phyloP scores from a whole-genome alignment of 148 eudicot species.

The Rhododendron vialii region DNA sequence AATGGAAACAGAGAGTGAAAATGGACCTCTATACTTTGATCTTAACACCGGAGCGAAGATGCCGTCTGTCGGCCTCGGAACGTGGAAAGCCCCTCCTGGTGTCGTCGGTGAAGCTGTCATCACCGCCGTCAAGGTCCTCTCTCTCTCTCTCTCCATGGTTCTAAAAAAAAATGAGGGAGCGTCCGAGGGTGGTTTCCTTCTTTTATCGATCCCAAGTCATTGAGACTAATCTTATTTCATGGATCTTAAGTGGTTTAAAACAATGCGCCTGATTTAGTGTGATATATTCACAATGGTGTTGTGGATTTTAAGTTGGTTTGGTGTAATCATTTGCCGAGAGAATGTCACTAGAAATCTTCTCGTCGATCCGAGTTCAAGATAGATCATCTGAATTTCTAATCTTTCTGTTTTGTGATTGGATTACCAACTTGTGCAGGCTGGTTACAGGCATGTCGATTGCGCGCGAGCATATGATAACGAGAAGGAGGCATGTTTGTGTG shows the following conservation, averaged over 20 bases:
- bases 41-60: slow-evolving; percentile 54
- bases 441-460: slow-evolving; percentile 60
- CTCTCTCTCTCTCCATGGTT: neutral
- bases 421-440: slow-evolving; percentile 38
- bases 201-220: too few relatives aligned
- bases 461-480: slow-evolving; percentile 48
- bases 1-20: neutral
- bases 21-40: slow-evolving; percentile 27
- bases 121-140: slow-evolving; percentile 45
- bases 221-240: too few relatives aligned
- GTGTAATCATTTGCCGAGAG: neutral
- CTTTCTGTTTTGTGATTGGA: neutral
- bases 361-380: neutral
- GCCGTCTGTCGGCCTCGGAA: slow-evolving; percentile 61
- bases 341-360: slow-evolving; percentile 5
- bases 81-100: slow-evolving; percentile 64
- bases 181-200: neutral
- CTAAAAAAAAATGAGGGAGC: neutral
- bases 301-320: neutral
- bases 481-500: slow-evolving; percentile 33
- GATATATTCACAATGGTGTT: neutral
- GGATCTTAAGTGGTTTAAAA: neutral
- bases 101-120: slow-evolving; percentile 48
- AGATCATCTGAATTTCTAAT: neutral
- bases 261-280: neutral